Base-by-base conservation (phyloP, 1,284 basidiomycete genomes). In the Tremellales sp. region DNA sequence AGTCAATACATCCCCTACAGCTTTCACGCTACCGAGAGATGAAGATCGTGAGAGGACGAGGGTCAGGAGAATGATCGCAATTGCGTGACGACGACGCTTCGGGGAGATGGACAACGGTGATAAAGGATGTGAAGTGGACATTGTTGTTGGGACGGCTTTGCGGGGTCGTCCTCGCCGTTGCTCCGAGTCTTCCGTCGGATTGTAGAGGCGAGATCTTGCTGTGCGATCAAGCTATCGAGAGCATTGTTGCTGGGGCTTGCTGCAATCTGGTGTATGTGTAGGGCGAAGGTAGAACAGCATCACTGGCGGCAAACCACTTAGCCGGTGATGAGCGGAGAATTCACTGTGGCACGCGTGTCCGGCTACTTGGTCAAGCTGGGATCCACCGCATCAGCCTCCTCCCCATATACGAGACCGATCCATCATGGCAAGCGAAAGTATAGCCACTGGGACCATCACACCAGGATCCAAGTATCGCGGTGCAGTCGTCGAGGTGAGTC, bases 401-500 rank as follows among this genome's bases (percentile, higher is more conserved):
- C n/a, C 25, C 19, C 8, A 21, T 14, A 26, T 18, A 14, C 12
- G 26, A 32, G 3, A 21, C 9, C 26, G 10, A 9, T 13, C 36
- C 36, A 53, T 28, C 38, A 58, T 57, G 54, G 63, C 66, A 47
- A 61, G 66, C 34, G 67, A 68, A 21, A 63, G 61, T 2, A 70
- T 66, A n/a, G 65, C 68, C 4, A 70, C 60, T 7, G 61, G 65
- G 3, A 48, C 51, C 2, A 28, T 51, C 9, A 49, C 53, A 3
- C 50, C 49, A 9, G 56, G 54, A 22, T 82, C 84, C 63, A 83
- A 81, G 69, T 88, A 86, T 61, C 78, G 86, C 16, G 86, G 86
- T 3, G 86, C 86, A 3, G 85, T 87, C 22, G 84, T 89, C 7
- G 86, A 70, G 56, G 68, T 68, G 38, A 22, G 63, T 54, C 18